phyloP scores from a whole-genome alignment of 176 grass and related monocot genomes.

The Eragrostis curvula region DNA sequence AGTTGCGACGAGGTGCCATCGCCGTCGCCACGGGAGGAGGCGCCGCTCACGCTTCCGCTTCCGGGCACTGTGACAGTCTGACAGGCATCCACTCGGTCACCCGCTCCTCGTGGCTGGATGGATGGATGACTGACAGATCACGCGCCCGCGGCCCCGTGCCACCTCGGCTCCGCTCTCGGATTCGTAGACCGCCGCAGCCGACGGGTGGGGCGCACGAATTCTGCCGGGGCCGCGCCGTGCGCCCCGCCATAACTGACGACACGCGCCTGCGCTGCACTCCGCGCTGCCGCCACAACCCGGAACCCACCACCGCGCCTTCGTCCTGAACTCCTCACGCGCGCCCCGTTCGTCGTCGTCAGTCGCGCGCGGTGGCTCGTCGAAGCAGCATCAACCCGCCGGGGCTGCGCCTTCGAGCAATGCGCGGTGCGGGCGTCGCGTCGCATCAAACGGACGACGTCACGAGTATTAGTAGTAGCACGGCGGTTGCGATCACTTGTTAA shows the following conservation, averaged over 20 bases:
- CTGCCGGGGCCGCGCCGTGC: slow-evolving; percentile 17
- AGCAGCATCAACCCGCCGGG: not conserved
- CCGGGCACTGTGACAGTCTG: slow-evolving; percentile 11
- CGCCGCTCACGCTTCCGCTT: not conserved
- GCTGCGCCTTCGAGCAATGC: slow-evolving; percentile 13
- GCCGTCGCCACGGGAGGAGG: not conserved
- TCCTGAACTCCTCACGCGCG: not conserved
- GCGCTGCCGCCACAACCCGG: not conserved
- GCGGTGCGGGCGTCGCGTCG: not conserved
- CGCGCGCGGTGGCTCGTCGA: not conserved
- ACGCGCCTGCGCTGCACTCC: not conserved
- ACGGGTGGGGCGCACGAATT: not conserved
- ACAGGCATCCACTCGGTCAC: slow-evolving; percentile 10
- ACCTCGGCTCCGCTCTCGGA: slow-evolving; percentile 30
- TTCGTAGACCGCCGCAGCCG: not conserved
- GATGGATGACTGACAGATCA: slow-evolving; percentile 31
- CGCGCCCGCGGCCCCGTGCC: not conserved
- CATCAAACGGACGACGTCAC: not conserved
- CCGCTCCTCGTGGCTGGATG: slow-evolving; percentile 9
- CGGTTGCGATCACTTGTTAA: slow-evolving; percentile 32
- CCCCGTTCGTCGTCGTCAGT: not conserved
- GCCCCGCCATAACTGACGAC: not conserved
- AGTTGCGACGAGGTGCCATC: not conserved
- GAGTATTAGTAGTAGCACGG: not conserved
- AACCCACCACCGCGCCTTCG: not conserved